Base-by-base conservation (phyloP, 2,329 filamentous ascomycete genomes). In the Hypoxylon sp. region DNA sequence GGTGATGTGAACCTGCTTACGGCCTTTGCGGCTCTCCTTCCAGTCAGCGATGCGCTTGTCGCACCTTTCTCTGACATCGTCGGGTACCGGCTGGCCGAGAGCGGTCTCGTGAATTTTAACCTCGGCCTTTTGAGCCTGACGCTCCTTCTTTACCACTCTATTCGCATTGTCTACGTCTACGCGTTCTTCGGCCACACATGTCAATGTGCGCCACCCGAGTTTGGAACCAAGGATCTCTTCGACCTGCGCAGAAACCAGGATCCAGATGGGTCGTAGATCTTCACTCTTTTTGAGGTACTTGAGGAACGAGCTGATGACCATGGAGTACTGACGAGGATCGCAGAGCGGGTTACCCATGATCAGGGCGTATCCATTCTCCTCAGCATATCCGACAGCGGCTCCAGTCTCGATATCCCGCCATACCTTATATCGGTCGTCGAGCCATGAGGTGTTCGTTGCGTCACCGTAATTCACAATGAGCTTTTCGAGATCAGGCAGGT, bases 401-500 rank as follows among this genome's bases (percentile, higher is more conserved):
- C 94, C 94, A 1, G 91, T 95, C 32, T 81, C 78, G 20, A 86
- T 80, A 75, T 97, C 93, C 28, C 94, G 89, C 93, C 93, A 97
- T 61, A 97, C 89, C 74, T 92, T 85, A 77, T 94, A 97, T 5
- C 93, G 89, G 5, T 93, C 91, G 76, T 97, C 94, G 6, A 96
- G 86, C 93, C 93, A 97, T 0, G 93, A 96, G 0, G 94, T 97
- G 74, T 97, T 96, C 50, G 93, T 93, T 1, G 94, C 93, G 78
- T 97, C 94, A 67, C 94, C 94, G 72, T 97, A 97, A 78, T 97
- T 97, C 75, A 93, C 93, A 77, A 97, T 93, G 42, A 97, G 88
- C 75, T 97, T 91, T 76, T 94, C 92, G 4, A 97, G 77, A 0
- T 92, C 85, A 53, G 93, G 93, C 56, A 91, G 82, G 51, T 89